Conservation (phyloP, 306 rosid species). For the Hippophae tibetana region DNA sequence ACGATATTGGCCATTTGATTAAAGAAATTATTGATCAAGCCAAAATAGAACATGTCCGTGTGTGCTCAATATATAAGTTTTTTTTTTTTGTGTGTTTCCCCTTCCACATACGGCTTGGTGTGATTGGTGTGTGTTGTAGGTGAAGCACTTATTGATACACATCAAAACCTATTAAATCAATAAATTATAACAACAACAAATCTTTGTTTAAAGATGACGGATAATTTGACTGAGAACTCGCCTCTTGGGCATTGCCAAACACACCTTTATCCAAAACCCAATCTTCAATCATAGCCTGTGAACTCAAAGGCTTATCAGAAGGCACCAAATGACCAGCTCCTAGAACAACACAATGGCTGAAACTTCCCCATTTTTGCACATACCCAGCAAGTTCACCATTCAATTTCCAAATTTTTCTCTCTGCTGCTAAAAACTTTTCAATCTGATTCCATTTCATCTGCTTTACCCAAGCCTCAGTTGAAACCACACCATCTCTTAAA, state of each 20-base stretch:
- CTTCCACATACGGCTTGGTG: too few species aligned
- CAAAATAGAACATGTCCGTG: too few species aligned
- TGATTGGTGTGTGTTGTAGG: too few species aligned
- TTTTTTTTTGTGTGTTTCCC: too few species aligned
- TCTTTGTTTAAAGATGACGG: too few species aligned
- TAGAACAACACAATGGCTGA: slow-evolving; percentile 54
- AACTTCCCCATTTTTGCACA: slow-evolving; percentile 49
- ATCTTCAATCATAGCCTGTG: slow-evolving; percentile 65
- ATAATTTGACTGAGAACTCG: background rate
- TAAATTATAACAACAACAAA: too few species aligned
- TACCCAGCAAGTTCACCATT: slow-evolving; percentile 53
- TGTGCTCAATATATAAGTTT: too few species aligned
- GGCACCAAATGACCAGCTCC: slow-evolving; percentile 72
- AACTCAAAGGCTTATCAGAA: slow-evolving; percentile 37
- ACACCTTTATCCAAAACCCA: slow-evolving; percentile 51
- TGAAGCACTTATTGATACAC: too few species aligned
- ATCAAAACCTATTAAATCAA: too few species aligned
- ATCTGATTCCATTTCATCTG: slow-evolving; percentile 52
- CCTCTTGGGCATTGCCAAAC: slow-evolving; percentile 17
- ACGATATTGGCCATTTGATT: too few species aligned
- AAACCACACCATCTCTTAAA: slow-evolving; percentile 50
- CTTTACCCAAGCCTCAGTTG: slow-evolving; percentile 58
- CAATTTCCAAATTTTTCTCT: slow-evolving; percentile 50
- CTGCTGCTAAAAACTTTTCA: slow-evolving; percentile 30
- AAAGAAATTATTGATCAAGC: too few species aligned